These are phyloP conservation scores for Colletotrichum lupini DNA, from an alignment of 2,329 filamentous ascomycete species.

Conservation along the genomic window DNA sequence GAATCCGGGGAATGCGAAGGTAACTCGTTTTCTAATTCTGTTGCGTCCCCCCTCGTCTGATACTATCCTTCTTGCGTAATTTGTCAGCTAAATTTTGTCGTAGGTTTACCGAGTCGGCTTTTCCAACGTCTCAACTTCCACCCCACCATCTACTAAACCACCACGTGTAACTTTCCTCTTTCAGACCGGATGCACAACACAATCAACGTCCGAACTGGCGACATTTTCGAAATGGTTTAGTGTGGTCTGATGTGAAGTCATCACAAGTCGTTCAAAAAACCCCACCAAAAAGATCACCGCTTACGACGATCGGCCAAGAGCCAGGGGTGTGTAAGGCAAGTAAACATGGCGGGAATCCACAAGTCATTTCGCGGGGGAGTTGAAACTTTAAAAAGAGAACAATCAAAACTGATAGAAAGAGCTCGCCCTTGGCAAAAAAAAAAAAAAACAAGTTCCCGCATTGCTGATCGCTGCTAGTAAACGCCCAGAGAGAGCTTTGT, in stretches of 20 bases:
- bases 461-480: not conserved
- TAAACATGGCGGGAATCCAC: not conserved
- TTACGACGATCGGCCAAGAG: slow-evolving; percentile 14
- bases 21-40: not conserved
- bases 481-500: not conserved
- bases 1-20: too few species aligned
- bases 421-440: not conserved
- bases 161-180: not conserved
- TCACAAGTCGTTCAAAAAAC: not conserved
- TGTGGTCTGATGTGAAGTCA: not conserved
- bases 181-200: slow-evolving; percentile 5
- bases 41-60: not conserved
- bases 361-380: not conserved
- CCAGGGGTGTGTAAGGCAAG: not conserved
- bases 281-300: slow-evolving; percentile 1
- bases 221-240: not conserved
- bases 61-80: not conserved
- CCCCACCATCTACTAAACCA: not conserved
- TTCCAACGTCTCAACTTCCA: slow-evolving; percentile 8
- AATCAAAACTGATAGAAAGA: not conserved
- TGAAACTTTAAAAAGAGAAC: not conserved
- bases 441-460: not conserved
- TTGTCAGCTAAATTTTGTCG: slow-evolving; percentile 1
- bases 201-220: not conserved
- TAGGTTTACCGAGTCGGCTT: not conserved